Evolutionary conservation across 2,329 filamentous ascomycete species (phyloP).

Genomic region (Microcyclospora tardicrescens): DNA sequence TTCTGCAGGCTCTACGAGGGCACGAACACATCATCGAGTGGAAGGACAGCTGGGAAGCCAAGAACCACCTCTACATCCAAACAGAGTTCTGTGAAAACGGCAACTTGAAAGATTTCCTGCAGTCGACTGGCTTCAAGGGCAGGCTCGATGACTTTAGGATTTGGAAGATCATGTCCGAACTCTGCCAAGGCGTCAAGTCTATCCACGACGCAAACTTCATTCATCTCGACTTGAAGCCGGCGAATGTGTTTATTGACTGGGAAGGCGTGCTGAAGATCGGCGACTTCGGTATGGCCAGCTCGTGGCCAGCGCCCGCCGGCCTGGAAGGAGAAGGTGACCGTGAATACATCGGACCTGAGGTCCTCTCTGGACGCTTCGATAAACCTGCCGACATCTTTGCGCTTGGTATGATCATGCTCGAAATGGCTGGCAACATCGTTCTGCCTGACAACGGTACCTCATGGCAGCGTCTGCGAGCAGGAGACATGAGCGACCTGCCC

Average conservation of each 20-base stretch:
- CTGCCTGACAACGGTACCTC: constrained; percentile 84
- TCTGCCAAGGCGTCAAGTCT: constrained; percentile 67
- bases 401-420: constrained; percentile 83
- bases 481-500: constrained; percentile 78
- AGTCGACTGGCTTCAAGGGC: constrained; percentile 68
- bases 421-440: constrained; percentile 86
- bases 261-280: constrained; percentile 74
- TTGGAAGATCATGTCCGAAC: constrained; percentile 91
- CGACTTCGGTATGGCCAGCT: constrained; percentile 71
- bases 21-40: constrained; percentile 79
- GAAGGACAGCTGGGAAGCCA: constrained; percentile 76
- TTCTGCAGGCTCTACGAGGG: constrained; percentile 62
- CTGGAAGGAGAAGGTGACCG: constrained; percentile 90
- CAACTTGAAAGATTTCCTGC: constrained; percentile 73
- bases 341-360: constrained; percentile 90
- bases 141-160: constrained; percentile 93
- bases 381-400: constrained; percentile 91
- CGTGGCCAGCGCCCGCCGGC: constrained; percentile 60
- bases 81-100: constrained; percentile 95
- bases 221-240: constrained; percentile 74
- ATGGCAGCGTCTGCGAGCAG: constrained; percentile 81
- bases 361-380: constrained; percentile 73
- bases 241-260: constrained; percentile 70
- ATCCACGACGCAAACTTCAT: constrained; percentile 83
- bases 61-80: constrained; percentile 83